Conservation (phyloP, 768 basidiomycete species). For the Cyclocybe aegerita region DNA sequence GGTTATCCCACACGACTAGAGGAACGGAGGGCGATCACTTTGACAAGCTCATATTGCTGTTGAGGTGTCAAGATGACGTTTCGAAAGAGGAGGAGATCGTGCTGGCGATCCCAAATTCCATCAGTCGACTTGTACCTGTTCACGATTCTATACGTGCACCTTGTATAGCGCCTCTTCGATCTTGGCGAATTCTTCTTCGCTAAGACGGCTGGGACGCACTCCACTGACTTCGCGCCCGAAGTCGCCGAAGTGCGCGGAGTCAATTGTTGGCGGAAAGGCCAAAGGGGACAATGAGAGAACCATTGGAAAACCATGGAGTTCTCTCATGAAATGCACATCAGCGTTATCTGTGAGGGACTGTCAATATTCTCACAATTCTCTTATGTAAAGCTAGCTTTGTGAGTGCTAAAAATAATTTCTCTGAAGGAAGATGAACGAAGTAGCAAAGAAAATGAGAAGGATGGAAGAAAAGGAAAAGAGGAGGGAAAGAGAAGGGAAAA, state of each 20-base stretch:
- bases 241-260: constrained; percentile 59
- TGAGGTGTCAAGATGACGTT: constrained; percentile 68
- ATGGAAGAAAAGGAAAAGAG: neutral
- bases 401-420: no score
- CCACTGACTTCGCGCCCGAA: constrained; percentile 79
- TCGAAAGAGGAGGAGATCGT: constrained; percentile 74
- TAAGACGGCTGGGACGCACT: constrained; percentile 62
- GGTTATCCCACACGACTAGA: neutral
- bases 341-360: no score
- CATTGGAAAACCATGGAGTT: no score
- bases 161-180: constrained; percentile 73
- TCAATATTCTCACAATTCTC: no score
- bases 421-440: neutral
- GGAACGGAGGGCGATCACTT: constrained; percentile 41
- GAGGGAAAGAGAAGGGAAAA: constrained; percentile 6
- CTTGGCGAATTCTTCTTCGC: constrained; percentile 58
- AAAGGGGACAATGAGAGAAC: constrained; percentile 41
- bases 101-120: constrained; percentile 32
- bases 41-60: constrained; percentile 80
- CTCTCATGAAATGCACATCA: no score
- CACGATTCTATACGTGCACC: constrained; percentile 35
- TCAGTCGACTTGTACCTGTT: neutral
- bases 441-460: neutral
- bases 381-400: no score
- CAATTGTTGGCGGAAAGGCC: constrained; percentile 68